These are phyloP conservation scores for Arthrobotrys entomopaga DNA, from an alignment of 2,329 filamentous ascomycete genomes.

Conservation along the genomic window DNA sequence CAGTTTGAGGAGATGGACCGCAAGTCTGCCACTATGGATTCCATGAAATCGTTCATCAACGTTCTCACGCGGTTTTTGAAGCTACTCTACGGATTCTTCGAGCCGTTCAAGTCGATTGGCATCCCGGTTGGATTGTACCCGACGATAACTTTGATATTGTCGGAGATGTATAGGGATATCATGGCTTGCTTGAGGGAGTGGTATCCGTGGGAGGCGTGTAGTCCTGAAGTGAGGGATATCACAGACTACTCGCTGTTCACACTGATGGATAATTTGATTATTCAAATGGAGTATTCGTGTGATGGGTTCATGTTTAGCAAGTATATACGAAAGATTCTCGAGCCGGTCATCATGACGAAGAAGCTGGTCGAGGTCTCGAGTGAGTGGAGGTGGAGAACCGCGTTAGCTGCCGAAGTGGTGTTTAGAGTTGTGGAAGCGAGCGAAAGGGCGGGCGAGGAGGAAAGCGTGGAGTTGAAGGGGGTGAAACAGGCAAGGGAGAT, in stretches of 20 bases:
- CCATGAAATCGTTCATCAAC: constrained; percentile 31
- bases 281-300: constrained; percentile 33
- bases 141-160: constrained; percentile 31
- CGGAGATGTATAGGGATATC: constrained; percentile 34
- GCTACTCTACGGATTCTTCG: constrained; percentile 24
- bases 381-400: constrained; percentile 29
- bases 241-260: constrained; percentile 33
- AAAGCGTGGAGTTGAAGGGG: constrained; percentile 14
- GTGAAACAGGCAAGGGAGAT: constrained; percentile 29
- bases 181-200: constrained; percentile 30
- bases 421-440: constrained; percentile 27
- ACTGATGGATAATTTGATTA: constrained; percentile 28
- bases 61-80: constrained; percentile 18
- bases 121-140: constrained; percentile 21
- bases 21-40: constrained; percentile 22
- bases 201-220: constrained; percentile 39
- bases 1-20: constrained; percentile 23
- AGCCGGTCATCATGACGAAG: constrained; percentile 35
- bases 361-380: constrained; percentile 32
- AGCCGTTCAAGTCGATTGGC: constrained; percentile 26
- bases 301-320: constrained; percentile 41
- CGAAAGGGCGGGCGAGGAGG: constrained; percentile 11
- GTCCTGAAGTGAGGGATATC: constrained; percentile 26
- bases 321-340: constrained; percentile 32
- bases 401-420: constrained; percentile 18